Base-by-base conservation (phyloP, 495 filamentous ascomycete species). In the Penicillium goetzii region DNA sequence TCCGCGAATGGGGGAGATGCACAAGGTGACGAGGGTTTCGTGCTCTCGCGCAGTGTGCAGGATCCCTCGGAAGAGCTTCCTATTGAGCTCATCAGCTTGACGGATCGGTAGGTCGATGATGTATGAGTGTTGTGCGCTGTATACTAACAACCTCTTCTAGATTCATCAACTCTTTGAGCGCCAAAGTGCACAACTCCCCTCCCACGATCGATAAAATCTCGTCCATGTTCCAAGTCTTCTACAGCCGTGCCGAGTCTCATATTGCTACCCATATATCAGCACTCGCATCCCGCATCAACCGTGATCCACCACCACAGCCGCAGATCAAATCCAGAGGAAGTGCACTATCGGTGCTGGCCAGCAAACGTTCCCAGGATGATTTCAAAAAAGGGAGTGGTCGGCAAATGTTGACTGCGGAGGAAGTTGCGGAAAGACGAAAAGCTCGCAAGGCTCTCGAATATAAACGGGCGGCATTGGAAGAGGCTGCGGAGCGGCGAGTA, bases 171-270 rank as follows among this genome's bases (percentile, higher is more conserved):
- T 96, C 92, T 7, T 77, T 99, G 30, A 90, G 86, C 56, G 93
- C 92, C 60, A 96, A 91, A 80, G 87, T 96, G 26, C 90, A 96
- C 75, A 86, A 90, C 17, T 87, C 86, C 14, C 95, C 96, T 11
- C 88, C 93, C 2, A 89, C 89, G 45, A 89, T 94, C 67, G 91
- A 96, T 23, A 90, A 86, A 65, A 86, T 98, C 25, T 89, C 93
- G 6, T 81, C 81, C n/a, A 78, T 96, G 23, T 98, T 97, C 73
- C 96, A 99, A 76, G 92, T 96, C 38, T 99, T 98, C 70, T 99
- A 99, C 74, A 79, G 81, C 34, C 87, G 88, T 49, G 92, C 96
- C 15, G 88, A 92, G 40, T 83, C 88, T 9, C 90, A 95, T 71
- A 94, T 98, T 45, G 83, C 85, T 19, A 97, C 92, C 0, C 93